Conservation (phyloP, 768 basidiomycete genomes). For the Psilocybe tampanensis region DNA sequence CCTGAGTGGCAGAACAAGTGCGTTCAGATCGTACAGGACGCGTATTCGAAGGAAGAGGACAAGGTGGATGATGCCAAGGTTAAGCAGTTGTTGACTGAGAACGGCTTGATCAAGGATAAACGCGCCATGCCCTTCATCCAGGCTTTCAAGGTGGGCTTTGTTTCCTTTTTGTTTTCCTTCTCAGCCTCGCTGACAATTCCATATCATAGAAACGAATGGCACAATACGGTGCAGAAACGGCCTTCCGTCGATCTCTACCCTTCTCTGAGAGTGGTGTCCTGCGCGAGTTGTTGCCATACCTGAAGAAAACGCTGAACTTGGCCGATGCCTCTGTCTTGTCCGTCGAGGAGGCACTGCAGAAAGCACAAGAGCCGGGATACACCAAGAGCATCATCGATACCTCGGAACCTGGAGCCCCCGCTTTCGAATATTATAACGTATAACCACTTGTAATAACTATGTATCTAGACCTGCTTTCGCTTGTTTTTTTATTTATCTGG, state of each 20-base stretch:
- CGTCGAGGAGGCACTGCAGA: conserved; percentile 66
- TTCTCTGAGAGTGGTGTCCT: conserved; percentile 85
- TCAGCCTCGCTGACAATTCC: background rate
- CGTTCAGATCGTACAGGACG: conserved; percentile 72
- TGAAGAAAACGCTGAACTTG: conserved; percentile 75
- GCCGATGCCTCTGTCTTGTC: conserved; percentile 71
- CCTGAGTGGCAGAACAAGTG: conserved; percentile 93
- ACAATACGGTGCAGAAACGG: conserved; percentile 72
- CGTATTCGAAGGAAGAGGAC: conserved; percentile 57
- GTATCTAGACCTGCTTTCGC: too few species aligned
- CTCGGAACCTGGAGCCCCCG: conserved; percentile 88
- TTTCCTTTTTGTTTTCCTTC: background rate
- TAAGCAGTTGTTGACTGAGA: conserved; percentile 62
- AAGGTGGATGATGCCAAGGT: conserved; percentile 85
- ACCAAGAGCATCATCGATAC: conserved; percentile 71
- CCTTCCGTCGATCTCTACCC: conserved; percentile 80
- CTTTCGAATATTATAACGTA: conserved; percentile 87
- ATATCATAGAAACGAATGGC: conserved; percentile 72
- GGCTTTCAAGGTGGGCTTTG: conserved; percentile 75
- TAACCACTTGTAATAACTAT: too few species aligned
- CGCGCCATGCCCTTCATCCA: conserved; percentile 94
- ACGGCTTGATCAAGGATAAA: conserved; percentile 94
- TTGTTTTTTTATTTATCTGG: too few species aligned
- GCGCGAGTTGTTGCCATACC: conserved; percentile 70
- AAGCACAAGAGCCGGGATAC: conserved; percentile 57